Percentiles rank a stretch among this genome's conserved stretches.
phyloP scores from a whole-genome alignment of 192 early-diverging fungal species.

The Powellomyces hirtus region DNA sequence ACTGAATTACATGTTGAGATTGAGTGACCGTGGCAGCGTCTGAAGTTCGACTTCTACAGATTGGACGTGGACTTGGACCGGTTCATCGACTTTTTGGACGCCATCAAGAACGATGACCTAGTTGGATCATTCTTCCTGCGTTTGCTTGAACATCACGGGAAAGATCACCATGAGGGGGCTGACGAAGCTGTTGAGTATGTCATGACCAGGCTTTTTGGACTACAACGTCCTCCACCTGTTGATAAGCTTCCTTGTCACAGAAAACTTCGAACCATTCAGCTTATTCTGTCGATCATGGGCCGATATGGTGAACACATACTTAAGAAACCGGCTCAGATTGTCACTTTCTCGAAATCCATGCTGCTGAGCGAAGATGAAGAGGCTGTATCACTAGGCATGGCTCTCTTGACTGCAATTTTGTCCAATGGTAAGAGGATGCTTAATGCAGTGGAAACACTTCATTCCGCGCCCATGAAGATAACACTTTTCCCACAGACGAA shows the following conservation, averaged over 20 bases:
- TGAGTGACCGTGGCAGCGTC: background rate
- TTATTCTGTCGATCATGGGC: conserved; percentile 67
- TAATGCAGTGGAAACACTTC: too few relatives aligned
- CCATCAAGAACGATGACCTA: conserved; percentile 53
- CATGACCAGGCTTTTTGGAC: conserved; percentile 6
- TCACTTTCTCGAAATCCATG: conserved; percentile 40
- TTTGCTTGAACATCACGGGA: conserved; percentile 69
- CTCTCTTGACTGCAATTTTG: conserved; percentile 15
- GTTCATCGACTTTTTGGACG: conserved; percentile 65
- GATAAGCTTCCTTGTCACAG: conserved; percentile 34
- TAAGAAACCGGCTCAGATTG: conserved; percentile 70
- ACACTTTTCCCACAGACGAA: background rate
- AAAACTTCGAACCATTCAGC: conserved; percentile 34
- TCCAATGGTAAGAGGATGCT: conserved; percentile 14
- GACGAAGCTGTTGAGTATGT: conserved; percentile 8
- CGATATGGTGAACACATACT: conserved; percentile 72
- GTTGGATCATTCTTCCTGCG: conserved; percentile 74
- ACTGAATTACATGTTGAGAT: too few relatives aligned
- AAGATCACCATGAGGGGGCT: conserved; percentile 40
- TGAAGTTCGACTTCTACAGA: background rate
- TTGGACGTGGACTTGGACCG: conserved; percentile 54
- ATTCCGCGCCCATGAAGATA: too few relatives aligned
- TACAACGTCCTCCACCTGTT: background rate
- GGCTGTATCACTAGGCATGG: conserved; percentile 12
- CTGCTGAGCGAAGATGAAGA: conserved; percentile 26